Conservation (phyloP, 2,329 filamentous ascomycete species). For the Aspergillus sp. region DNA sequence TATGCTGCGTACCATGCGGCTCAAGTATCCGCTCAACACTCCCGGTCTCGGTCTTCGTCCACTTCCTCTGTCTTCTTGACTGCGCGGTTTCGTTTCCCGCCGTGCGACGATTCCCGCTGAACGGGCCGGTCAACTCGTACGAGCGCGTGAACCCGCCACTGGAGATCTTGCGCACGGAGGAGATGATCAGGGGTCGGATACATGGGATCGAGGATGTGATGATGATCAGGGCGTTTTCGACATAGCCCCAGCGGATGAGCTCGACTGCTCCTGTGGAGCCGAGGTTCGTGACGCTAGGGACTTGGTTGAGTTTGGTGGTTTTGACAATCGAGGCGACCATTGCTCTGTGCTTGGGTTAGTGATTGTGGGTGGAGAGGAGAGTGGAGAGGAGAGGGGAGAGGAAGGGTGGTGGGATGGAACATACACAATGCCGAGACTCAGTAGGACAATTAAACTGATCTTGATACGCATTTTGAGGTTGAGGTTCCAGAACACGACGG, state of each 20-base stretch:
- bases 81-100: conserved; percentile 15
- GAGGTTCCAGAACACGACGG: conserved; percentile 30
- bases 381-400: too few relatives aligned
- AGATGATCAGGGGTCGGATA: conserved; percentile 30
- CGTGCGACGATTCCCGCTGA: conserved; percentile 18
- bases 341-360: conserved; percentile 16
- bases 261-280: conserved; percentile 22
- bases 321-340: conserved; percentile 35
- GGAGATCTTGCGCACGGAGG: conserved; percentile 31
- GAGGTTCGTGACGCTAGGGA: conserved; percentile 29
- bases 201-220: conserved; percentile 33
- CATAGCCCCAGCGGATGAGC: conserved; percentile 31
- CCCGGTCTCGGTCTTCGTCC: conserved; percentile 18
- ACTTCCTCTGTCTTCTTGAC: conserved; percentile 14
- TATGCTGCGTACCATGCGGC: not conserved
- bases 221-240: conserved; percentile 30
- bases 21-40: conserved; percentile 29
- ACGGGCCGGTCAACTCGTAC: conserved; percentile 28
- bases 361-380: too few relatives aligned
- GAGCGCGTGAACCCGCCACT: conserved; percentile 24
- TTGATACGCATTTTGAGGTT: conserved; percentile 31
- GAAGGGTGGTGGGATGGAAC: conserved; percentile 1
- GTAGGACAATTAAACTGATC: conserved; percentile 25
- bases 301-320: conserved; percentile 25
- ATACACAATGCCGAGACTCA: conserved; percentile 30